phyloP scores from a whole-genome alignment of 78 protist genomes.

The Bigelowiella natans region DNA sequence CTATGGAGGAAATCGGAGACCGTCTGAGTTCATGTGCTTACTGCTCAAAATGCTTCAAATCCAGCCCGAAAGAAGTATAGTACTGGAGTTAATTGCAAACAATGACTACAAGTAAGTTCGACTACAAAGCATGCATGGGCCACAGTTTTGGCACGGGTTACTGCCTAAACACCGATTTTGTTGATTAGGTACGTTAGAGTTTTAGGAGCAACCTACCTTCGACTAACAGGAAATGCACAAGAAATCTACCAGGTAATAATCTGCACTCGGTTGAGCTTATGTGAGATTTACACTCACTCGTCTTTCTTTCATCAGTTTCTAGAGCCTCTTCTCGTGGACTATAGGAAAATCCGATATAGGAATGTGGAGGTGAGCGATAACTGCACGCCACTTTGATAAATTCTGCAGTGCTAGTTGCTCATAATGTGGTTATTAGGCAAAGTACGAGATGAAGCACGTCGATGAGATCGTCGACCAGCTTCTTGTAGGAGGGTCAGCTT shows the following conservation, averaged over 20 bases:
- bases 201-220: not conserved
- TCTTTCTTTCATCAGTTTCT: not conserved
- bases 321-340: slow-evolving; percentile 9
- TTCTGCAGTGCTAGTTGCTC: no score
- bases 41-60: slow-evolving; percentile 15
- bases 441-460: not conserved
- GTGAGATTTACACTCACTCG: no score
- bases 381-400: no score
- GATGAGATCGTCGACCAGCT: not conserved
- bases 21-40: slow-evolving; percentile 3
- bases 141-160: no score
- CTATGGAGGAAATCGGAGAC: not conserved
- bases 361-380: not conserved
- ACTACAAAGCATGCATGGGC: no score
- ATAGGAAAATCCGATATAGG: not conserved
- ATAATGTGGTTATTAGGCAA: no score
- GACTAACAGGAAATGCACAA: not conserved
- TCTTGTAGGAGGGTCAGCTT: not conserved
- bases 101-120: slow-evolving; percentile 5
- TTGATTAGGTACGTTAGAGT: not conserved
- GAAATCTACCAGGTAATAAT: not conserved
- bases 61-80: not conserved
- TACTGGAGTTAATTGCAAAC: not conserved
- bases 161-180: no score
- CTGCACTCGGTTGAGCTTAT: no score